Conservation (phyloP, 768 basidiomycete species). For the Hysterangium stoloniferum region DNA sequence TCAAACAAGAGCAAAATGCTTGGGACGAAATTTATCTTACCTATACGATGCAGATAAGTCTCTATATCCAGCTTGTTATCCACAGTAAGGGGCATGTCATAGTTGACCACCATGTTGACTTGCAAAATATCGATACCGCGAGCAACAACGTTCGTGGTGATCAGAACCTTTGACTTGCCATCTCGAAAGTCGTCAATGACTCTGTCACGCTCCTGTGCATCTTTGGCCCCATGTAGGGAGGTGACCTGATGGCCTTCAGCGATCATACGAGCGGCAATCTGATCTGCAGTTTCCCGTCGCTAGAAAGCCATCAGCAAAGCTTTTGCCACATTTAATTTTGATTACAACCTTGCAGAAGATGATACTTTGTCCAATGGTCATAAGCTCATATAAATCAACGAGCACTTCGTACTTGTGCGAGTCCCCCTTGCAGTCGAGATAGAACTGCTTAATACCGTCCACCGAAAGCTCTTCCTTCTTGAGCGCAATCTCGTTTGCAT, state of each 20-base stretch:
- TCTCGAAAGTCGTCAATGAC: constrained; percentile 95
- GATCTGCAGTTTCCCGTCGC: constrained; percentile 89
- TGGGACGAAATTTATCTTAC: constrained; percentile 35
- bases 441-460: constrained; percentile 93
- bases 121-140: constrained; percentile 97
- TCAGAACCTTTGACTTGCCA: constrained; percentile 93
- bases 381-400: constrained; percentile 77
- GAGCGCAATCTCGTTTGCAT: constrained; percentile 93
- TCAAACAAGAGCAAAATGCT: neutral
- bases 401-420: constrained; percentile 95
- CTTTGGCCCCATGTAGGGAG: constrained; percentile 91
- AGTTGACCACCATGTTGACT: constrained; percentile 99
- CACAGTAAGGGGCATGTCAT: constrained; percentile 84
- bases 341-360: constrained; percentile 83
- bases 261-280: constrained; percentile 84
- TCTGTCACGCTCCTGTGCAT: constrained; percentile 79
- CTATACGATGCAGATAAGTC: constrained; percentile 97
- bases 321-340: neutral
- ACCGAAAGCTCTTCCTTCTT: constrained; percentile 91
- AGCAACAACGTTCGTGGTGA: constrained; percentile 98
- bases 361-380: constrained; percentile 97
- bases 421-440: constrained; percentile 90
- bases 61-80: constrained; percentile 83
- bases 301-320: constrained; percentile 23
- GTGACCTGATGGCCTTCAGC: constrained; percentile 94